phyloP scores from a whole-genome alignment of 768 basidiomycete species.

The Fistulinella prunicolor region DNA sequence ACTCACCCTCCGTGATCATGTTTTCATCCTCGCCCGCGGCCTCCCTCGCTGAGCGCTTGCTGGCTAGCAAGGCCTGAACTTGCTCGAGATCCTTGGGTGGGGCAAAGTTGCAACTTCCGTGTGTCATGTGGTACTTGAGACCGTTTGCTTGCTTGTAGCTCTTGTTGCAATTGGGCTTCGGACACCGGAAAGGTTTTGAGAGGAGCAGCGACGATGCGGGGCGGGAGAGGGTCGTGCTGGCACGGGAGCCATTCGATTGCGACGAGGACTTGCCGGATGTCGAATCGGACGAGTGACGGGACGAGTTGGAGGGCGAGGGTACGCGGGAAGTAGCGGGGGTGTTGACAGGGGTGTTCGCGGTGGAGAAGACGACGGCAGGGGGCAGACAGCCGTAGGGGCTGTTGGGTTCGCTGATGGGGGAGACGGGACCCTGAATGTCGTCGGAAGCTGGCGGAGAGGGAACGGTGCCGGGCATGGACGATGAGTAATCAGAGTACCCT shows the following conservation, averaged over 20 bases:
- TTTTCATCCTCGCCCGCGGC: constrained; percentile 41
- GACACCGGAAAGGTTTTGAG: constrained; percentile 89
- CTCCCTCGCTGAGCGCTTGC: constrained; percentile 40
- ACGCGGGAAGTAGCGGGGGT: constrained; percentile 51
- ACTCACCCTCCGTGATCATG: constrained; percentile 54
- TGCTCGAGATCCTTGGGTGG: constrained; percentile 83
- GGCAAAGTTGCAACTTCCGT: constrained; percentile 91
- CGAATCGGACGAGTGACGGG: constrained; percentile 20
- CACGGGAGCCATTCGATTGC: constrained; percentile 29
- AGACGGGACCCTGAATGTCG: constrained; percentile 25
- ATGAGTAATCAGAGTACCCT: constrained; percentile 63
- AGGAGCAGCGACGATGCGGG: constrained; percentile 60
- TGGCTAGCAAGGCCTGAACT: constrained; percentile 66
- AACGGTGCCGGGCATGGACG: constrained; percentile 57
- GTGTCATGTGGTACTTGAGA: constrained; percentile 91
- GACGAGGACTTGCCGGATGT: constrained; percentile 28
- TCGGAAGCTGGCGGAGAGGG: constrained; percentile 33
- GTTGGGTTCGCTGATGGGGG: constrained; percentile 31
- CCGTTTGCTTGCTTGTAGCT: constrained; percentile 95
- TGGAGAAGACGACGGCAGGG: constrained; percentile 61
- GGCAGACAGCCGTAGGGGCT: constrained; percentile 53
- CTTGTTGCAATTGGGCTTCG: constrained; percentile 94
- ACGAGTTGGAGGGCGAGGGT: constrained; percentile 24
- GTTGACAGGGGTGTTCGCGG: constrained; percentile 43
- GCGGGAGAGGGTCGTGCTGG: constrained; percentile 46